phyloP scores from a whole-genome alignment of 495 filamentous ascomycete species.

The Diplogelasinospora grovesii region DNA sequence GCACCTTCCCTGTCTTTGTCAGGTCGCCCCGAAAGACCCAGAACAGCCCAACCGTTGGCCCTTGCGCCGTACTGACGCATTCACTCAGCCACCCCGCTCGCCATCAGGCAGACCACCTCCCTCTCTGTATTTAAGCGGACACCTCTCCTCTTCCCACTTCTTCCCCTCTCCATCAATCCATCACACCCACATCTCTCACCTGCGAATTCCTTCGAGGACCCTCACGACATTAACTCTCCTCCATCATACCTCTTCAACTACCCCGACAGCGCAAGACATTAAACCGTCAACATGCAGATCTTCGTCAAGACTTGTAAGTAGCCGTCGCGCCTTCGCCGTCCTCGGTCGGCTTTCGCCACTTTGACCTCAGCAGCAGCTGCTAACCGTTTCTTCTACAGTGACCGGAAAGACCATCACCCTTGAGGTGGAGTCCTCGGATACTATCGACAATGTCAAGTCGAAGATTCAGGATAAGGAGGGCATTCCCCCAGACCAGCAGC shows the following conservation, averaged over 20 bases:
- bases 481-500: conserved; percentile 96
- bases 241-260: conserved; percentile 3
- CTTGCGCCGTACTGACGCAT: conserved; percentile 31
- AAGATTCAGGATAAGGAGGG: conserved; percentile 99
- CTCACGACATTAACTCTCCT: conserved; percentile 1
- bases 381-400: conserved; percentile 43
- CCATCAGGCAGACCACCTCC: conserved; percentile 33
- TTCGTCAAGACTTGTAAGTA: conserved; percentile 94
- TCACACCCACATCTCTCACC: neutral
- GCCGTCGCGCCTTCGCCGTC: conserved; percentile 17
- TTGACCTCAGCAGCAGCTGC: neutral
- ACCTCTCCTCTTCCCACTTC: conserved; percentile 27
- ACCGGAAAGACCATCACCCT: conserved; percentile 99
- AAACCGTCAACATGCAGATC: conserved; percentile 73
- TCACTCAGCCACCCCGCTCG: conserved; percentile 25
- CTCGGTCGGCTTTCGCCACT: conserved; percentile 1
- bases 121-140: too few species aligned
- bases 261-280: conserved; percentile 1
- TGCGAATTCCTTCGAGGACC: neutral
- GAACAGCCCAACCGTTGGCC: conserved; percentile 20
- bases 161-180: conserved; percentile 7
- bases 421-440: conserved; percentile 96
- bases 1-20: conserved; percentile 25
- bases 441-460: conserved; percentile 97
- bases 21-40: conserved; percentile 4